Conservation (phyloP, 176 grass and related monocot genomes). For the Dactylis glomerata region DNA sequence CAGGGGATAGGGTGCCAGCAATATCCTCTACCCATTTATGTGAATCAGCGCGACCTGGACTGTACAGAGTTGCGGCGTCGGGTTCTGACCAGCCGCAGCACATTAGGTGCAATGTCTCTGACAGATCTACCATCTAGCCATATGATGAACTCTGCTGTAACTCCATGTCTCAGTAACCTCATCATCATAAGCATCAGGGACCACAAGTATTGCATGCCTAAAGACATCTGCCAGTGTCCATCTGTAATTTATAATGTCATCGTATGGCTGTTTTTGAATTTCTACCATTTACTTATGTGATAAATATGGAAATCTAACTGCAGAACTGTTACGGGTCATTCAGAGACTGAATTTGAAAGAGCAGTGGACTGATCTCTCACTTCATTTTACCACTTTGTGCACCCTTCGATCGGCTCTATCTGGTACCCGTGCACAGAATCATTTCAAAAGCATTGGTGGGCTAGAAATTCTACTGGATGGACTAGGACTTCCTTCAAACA, state of each 20-base stretch:
- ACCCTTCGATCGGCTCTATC: conserved; percentile 68
- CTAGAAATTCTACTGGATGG: conserved; percentile 89
- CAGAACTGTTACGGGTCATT: conserved; percentile 87
- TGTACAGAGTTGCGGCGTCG: too few species aligned
- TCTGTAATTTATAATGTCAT: conserved; percentile 8
- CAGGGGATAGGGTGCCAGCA: too few species aligned
- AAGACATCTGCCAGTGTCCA: not conserved
- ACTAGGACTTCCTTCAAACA: conserved; percentile 74
- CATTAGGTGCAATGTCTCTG: too few species aligned
- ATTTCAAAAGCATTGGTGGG: conserved; percentile 97
- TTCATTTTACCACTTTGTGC: conserved; percentile 75
- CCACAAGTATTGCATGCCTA: not conserved
- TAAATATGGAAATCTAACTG: conserved; percentile 32
- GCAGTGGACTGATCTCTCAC: conserved; percentile 73
- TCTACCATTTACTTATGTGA: conserved; percentile 14
- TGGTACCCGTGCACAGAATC: conserved; percentile 75
- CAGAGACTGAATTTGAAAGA: conserved; percentile 75
- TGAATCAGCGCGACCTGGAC: too few species aligned
- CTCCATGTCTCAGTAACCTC: not conserved
- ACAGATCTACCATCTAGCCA: too few species aligned
- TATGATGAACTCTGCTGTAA: not conserved
- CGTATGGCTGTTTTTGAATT: conserved; percentile 12
- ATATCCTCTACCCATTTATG: too few species aligned
- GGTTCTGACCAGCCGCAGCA: too few species aligned
- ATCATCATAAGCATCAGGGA: not conserved